Evolutionary conservation across 176 grass and related monocot species (phyloP).

Genomic region (Lolium multiflorum): DNA sequence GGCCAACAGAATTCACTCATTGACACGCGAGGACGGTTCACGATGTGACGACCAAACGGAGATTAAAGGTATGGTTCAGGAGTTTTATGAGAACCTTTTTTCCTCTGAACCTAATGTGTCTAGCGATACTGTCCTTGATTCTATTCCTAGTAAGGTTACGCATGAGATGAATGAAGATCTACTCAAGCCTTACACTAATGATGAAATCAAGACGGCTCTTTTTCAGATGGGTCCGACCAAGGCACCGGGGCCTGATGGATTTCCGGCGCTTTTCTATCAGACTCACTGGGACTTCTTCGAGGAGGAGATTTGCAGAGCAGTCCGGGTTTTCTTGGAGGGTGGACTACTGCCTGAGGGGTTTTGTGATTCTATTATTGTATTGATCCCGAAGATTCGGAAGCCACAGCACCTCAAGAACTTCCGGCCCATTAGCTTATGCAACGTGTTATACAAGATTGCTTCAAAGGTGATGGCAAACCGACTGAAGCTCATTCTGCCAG

Average conservation of each 20-base stretch:
- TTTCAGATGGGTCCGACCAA: neutral
- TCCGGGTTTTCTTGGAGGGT: too few relatives aligned
- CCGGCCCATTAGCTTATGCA: neutral
- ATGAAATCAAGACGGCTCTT: neutral
- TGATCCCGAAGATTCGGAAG: neutral
- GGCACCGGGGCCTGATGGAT: neutral
- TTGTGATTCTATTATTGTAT: too few relatives aligned
- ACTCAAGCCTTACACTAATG: neutral
- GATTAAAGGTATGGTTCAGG: neutral
- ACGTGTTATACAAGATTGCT: neutral
- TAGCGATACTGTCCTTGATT: too few relatives aligned
- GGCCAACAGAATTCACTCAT: too few relatives aligned
- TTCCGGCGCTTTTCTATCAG: neutral
- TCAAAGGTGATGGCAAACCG: neutral
- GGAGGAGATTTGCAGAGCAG: too few relatives aligned
- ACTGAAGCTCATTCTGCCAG: accelerated
- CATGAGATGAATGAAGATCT: neutral
- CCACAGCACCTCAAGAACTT: neutral
- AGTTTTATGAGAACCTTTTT: neutral
- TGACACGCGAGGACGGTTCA: too few relatives aligned
- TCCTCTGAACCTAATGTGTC: neutral
- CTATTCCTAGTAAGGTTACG: neutral
- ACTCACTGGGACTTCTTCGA: neutral
- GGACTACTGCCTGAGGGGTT: too few relatives aligned
- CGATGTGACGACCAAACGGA: too few relatives aligned